Evolutionary conservation across 192 early-diverging fungal species (phyloP), one percentile per base, ranked within the genome.

Genomic region (Backusella morwellensis): DNA sequence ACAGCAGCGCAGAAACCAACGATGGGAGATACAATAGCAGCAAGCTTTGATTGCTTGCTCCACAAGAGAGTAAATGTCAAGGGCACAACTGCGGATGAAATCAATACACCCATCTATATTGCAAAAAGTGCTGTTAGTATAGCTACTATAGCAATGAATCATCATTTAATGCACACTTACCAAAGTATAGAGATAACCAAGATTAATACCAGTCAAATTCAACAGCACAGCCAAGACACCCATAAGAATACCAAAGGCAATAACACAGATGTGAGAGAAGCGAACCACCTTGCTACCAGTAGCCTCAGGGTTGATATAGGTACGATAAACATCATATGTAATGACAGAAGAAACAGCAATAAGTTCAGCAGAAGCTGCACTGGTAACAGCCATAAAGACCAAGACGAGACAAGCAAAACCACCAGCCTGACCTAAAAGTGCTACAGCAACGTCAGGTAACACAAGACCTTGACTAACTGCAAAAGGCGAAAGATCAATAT

Each of bases 321-420:
- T 85, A 35, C 88, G 83, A 75, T 93, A 93, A 34, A 93, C 79
- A 72, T 93, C 92, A 80, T 93, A 93, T 6, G 92, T 94, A 41
- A 86, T 77, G 44, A 93, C 87, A 11, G 92, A 93, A 29, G 89
- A 86, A n/a, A 93, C 92, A 4, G 92, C 92, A 74, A 93, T 92
- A 52, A 93, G 73, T 68, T 93, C 92, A 9, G 91, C 92, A 56
- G 91, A 93, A 8, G 92, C 76, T n/a, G 92, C 91, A 71, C 73
- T 78, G 1, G 92, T 93, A 19, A 94, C 92, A 36, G 92, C 92
- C 92, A 93, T 93, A 72, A 93, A 93, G 2, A 93, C 88, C 14
- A 93, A 75, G 42, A 94, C 78, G 42, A 93, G 74, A 23, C 90
- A 85, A 6, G 91, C 92, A 41, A 90, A 79, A 19, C 88, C 91